Base-by-base conservation (phyloP, 2,329 filamentous ascomycete genomes). In the Claviceps sp. region DNA sequence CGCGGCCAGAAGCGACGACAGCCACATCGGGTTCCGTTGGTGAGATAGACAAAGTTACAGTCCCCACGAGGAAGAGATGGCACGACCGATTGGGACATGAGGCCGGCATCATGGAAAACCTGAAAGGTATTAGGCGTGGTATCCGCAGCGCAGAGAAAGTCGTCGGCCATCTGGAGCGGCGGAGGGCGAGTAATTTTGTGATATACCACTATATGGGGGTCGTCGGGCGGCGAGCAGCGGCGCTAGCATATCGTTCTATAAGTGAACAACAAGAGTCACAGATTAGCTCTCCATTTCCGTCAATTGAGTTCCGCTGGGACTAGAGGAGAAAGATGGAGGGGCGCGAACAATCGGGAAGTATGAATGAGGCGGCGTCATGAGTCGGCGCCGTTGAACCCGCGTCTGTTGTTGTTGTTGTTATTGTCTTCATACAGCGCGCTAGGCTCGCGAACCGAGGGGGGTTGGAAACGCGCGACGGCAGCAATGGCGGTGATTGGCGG, bases 1-100 rank as follows among this genome's bases (percentile, higher is more conserved):
- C 72, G 72, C 59, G 71, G 72, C 77, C 77, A 82, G 65, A 81
- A 82, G 50, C 77, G 77, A 57, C 78, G 77, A 58, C 78, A 82
- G 61, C 78, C 78, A 55, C 78, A 82, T 54, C 71, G 72, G 36
- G 72, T 68, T 53, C 74, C 76, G 60, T 70, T 71, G 55, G 66
- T 71, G 52, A 79, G 60, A 58, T 81, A 76, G 53, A 78, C 72
- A 60, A 72, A 81, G 62, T 80, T 79, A 68, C 78, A 82, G 47
- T 68, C 68, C 49, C 78, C 78, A 52, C 68, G 67, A 2, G 78
- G 77, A 9, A 80, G 68, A 52, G 58, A 54, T 51, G 66, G 55
- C 53, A 57, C 57, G 49, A 56, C 61, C 56, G 52, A 50, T 38
- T 54, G 57, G 45, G 56, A 56, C 47, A 65, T 48, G 36, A 62